A percentile compares a stretch with the other conserved stretches of the same genome.
phyloP scores from a whole-genome alignment of 2,329 filamentous ascomycete species.

The Exophiala dermatitidis region DNA sequence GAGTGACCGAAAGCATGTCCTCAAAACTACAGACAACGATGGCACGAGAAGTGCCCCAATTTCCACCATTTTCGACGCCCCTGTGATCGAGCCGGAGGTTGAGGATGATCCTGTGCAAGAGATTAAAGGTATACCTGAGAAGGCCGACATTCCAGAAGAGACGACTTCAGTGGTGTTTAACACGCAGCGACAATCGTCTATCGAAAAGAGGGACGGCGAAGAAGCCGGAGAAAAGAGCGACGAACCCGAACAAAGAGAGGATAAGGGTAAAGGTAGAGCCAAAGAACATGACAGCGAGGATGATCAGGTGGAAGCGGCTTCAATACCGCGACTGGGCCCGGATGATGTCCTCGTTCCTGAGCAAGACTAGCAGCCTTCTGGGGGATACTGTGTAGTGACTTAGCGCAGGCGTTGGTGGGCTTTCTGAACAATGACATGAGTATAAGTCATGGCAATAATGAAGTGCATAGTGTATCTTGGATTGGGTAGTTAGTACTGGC shows the following conservation, averaged over 20 bases:
- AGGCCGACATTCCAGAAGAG: conserved; percentile 35
- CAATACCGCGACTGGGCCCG: conserved; percentile 9
- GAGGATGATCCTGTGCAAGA: conserved; percentile 27
- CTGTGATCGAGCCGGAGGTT: conserved; percentile 9
- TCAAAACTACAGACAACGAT: conserved; percentile 23
- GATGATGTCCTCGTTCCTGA: conserved; percentile 19
- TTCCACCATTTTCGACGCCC: conserved; percentile 19
- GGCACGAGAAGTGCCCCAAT: conserved; percentile 15
- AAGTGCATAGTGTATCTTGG: too few relatives aligned
- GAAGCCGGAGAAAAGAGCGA: background rate
- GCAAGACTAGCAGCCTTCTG: conserved; percentile 13
- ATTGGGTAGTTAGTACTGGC: background rate
- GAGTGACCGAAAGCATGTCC: conserved; percentile 55
- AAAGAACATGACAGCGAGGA: conserved; percentile 16
- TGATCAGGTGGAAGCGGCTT: conserved; percentile 16
- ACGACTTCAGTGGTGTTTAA: conserved; percentile 6
- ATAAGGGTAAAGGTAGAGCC: conserved; percentile 17
- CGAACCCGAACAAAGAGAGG: conserved; percentile 8
- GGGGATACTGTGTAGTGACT: conserved; percentile 12
- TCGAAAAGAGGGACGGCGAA: conserved; percentile 3
- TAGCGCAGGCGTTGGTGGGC: conserved; percentile 19
- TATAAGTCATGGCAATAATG: background rate
- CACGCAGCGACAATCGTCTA: background rate
- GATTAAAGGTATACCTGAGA: conserved; percentile 59
- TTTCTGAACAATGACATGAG: conserved; percentile 1